Evolutionary conservation across 257 asterid genomes (phyloP), one percentile per base, ranked within the genome.

Genomic region (Solanum lycopersicoides): DNA sequence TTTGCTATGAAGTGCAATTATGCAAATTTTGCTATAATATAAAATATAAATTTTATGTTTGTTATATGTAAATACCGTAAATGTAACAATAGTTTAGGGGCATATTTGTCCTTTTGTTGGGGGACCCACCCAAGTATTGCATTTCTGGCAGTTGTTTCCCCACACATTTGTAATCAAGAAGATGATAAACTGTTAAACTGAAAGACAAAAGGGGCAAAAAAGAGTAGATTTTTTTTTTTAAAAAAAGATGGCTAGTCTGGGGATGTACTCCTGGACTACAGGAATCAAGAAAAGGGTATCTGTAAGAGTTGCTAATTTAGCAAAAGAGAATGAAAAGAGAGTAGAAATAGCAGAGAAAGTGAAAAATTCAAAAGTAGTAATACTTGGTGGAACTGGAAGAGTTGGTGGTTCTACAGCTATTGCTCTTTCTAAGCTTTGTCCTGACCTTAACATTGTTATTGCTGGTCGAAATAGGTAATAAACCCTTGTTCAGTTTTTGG

Each of bases 371-470:
- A 91, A 95, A 91, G 87, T 95, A 47, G 87, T 97, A 86, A 86
- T 97, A 89, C 86, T 95, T 3, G 99, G 99, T n/a, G 99, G 98
- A 82, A 97, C 99, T 35, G 99, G 99, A 85, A 96, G 99, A 92
- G 99, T 97, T 69, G 99, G 99, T 53, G 97, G 99, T 30, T 97
- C 99, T 69, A 95, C 98, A 30, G 99, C 98, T 87, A 35, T 90
- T 75, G 94, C 99, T 80, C 96, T 97, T 37, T 93, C 98, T 87
- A 91, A 93, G 41, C 91, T 93, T 88, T 97, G 95, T 85, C 96
- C 99, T 74, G 88, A 91, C 50, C 92, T 95, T 82, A 93, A 93
- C 66, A 90, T 95, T 37, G 63, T 93, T 79, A 74, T 97, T 25
- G 99, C 91, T 82, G 99, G 99, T 86, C 92, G 98, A 86, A 97